These are phyloP conservation scores for Melampsora occidentalis DNA, from an alignment of 1,284 basidiomycete species.

Conservation along the genomic window DNA sequence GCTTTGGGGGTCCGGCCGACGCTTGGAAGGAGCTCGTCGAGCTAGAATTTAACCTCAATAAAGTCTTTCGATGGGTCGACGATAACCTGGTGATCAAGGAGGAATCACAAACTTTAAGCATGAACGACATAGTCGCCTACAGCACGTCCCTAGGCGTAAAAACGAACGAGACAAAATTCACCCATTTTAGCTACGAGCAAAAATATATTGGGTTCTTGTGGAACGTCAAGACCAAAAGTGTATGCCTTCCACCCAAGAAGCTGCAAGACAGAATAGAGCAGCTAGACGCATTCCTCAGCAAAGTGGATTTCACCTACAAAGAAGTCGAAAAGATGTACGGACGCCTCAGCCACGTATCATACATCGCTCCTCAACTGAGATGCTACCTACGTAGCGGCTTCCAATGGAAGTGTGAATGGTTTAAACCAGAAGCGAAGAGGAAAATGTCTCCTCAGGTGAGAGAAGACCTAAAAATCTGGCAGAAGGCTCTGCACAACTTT, in stretches of 20 bases:
- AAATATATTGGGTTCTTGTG: not conserved
- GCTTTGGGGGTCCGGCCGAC: no score
- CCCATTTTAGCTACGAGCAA: no score
- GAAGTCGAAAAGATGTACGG: conserved; percentile 15
- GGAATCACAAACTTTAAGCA: no score
- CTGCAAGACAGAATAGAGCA: not conserved
- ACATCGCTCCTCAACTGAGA: not conserved
- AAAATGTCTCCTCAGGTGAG: not conserved
- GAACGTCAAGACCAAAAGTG: no score
- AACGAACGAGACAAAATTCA: not conserved
- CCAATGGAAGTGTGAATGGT: not conserved
- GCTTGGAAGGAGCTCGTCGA: no score
- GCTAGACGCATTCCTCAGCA: not conserved
- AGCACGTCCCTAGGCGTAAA: no score
- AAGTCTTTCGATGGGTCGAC: not conserved
- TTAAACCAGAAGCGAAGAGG: not conserved
- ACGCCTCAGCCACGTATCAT: conserved; percentile 6
- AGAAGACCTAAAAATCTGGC: not conserved
- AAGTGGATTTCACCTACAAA: not conserved
- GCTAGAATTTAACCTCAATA: not conserved
- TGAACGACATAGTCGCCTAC: no score
- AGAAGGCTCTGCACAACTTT: not conserved
- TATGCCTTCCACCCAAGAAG: no score
- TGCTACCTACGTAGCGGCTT: not conserved
- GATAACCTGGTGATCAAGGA: no score